Evolutionary conservation across 2,329 filamentous ascomycete species (phyloP).

Genomic region (Lasiodiplodia sp.): DNA sequence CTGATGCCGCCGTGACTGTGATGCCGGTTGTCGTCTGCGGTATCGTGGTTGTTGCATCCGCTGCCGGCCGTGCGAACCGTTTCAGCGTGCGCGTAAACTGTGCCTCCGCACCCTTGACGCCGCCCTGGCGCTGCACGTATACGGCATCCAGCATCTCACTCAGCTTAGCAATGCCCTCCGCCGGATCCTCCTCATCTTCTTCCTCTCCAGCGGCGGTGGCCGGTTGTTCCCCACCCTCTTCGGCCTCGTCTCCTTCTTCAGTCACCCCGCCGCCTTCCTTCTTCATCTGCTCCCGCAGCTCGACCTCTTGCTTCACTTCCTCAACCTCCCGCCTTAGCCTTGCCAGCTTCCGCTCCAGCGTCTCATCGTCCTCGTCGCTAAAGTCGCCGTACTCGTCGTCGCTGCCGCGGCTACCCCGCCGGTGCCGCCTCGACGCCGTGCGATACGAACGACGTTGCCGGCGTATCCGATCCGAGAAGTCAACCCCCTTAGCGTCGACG

Average conservation of each 20-base stretch:
- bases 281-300: constrained; percentile 46
- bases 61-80: constrained; percentile 39
- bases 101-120: constrained; percentile 45
- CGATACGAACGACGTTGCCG: constrained; percentile 82
- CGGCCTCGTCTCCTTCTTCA: constrained; percentile 50
- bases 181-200: constrained; percentile 49
- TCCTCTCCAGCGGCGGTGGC: constrained; percentile 44
- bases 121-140: constrained; percentile 57
- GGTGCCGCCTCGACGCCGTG: constrained; percentile 69
- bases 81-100: constrained; percentile 44
- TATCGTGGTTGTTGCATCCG: background rate
- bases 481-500: constrained; percentile 78
- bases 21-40: constrained; percentile 9
- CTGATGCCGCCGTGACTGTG: constrained; percentile 28
- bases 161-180: constrained; percentile 70
- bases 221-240: constrained; percentile 45
- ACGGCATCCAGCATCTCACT: constrained; percentile 73
- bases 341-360: constrained; percentile 78
- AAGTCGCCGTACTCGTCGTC: constrained; percentile 69
- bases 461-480: constrained; percentile 89
- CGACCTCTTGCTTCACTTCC: constrained; percentile 65
- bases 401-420: constrained; percentile 61
- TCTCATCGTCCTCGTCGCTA: constrained; percentile 82
- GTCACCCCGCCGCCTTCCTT: constrained; percentile 52
- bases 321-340: constrained; percentile 83